Percentiles rank a stretch among this genome's conserved stretches.
phyloP scores from a whole-genome alignment of 2,329 filamentous ascomycete genomes.

The Arthrobotrys musiformis region DNA sequence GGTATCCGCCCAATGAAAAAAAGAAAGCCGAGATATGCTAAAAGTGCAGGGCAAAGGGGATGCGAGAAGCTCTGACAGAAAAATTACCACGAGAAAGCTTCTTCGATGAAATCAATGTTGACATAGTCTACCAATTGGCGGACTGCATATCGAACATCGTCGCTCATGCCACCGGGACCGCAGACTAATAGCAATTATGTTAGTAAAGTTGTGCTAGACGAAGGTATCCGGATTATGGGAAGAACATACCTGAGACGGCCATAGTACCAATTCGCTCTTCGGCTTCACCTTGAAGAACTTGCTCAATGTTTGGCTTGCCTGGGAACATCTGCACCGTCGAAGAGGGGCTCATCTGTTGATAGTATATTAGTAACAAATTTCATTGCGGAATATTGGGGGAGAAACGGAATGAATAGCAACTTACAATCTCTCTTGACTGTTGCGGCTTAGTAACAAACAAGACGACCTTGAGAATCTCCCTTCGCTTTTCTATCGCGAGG shows the following conservation, averaged over 20 bases:
- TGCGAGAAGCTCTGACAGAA: neutral
- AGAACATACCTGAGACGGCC: slow-evolving; percentile 77
- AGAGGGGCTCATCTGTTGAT: slow-evolving; percentile 69
- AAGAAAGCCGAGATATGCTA: slow-evolving; percentile 10
- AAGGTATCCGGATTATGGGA: slow-evolving; percentile 60
- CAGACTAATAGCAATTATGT: slow-evolving; percentile 67
- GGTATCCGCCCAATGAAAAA: slow-evolving; percentile 24
- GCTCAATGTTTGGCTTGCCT: slow-evolving; percentile 78
- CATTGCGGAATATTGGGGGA: neutral
- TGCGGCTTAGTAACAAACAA: slow-evolving; percentile 77
- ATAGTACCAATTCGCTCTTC: slow-evolving; percentile 78
- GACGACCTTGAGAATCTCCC: slow-evolving; percentile 79
- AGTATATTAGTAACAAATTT: slow-evolving; percentile 13
- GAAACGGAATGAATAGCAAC: slow-evolving; percentile 59
- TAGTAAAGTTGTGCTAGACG: neutral
- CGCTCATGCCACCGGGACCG: slow-evolving; percentile 77
- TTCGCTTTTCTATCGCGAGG: slow-evolving; percentile 76
- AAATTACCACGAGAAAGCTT: slow-evolving; percentile 72
- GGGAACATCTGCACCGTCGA: slow-evolving; percentile 87
- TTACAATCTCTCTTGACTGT: slow-evolving; percentile 61
- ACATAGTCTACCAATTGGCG: slow-evolving; percentile 71
- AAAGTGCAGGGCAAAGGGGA: neutral
- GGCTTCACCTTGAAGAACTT: slow-evolving; percentile 77
- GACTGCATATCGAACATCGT: slow-evolving; percentile 78
- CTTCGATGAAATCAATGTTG: slow-evolving; percentile 79